These are phyloP conservation scores for Botryotinia globosa DNA, from an alignment of 2,329 filamentous ascomycete species.

Conservation along the genomic window DNA sequence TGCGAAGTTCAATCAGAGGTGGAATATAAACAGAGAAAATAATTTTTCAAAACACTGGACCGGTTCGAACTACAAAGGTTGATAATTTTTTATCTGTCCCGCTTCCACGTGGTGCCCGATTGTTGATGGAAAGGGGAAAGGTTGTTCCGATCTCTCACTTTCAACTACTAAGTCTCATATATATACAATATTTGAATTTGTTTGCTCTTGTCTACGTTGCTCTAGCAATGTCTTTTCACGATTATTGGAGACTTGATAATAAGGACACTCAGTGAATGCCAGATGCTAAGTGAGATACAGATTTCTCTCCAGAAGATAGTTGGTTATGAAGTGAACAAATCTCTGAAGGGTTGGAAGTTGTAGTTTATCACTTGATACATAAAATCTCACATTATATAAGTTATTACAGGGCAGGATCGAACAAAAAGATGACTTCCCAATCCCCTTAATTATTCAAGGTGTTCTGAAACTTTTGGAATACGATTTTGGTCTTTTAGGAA, in stretches of 20 bases:
- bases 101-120: not conserved
- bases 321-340: fast-evolving
- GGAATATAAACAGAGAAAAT: not conserved
- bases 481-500: not conserved
- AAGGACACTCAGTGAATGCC: not conserved
- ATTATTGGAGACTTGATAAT: not conserved
- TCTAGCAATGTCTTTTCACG: not conserved
- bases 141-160: not conserved
- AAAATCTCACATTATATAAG: not conserved
- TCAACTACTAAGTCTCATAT: not conserved
- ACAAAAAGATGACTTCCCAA: not conserved
- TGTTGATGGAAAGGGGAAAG: not conserved
- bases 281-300: not conserved
- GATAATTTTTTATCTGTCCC: not conserved
- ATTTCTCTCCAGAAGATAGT: not conserved
- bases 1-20: not conserved
- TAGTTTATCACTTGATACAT: not conserved
- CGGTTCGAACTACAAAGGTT: not conserved
- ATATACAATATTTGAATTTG: not conserved
- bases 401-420: not conserved
- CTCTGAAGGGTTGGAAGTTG: not conserved
- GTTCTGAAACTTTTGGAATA: not conserved
- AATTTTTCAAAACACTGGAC: not conserved
- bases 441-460: not conserved
- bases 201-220: not conserved